Conservation (phyloP, 1,284 basidiomycete genomes). For the Anthracocystis panici-leucophaei region DNA sequence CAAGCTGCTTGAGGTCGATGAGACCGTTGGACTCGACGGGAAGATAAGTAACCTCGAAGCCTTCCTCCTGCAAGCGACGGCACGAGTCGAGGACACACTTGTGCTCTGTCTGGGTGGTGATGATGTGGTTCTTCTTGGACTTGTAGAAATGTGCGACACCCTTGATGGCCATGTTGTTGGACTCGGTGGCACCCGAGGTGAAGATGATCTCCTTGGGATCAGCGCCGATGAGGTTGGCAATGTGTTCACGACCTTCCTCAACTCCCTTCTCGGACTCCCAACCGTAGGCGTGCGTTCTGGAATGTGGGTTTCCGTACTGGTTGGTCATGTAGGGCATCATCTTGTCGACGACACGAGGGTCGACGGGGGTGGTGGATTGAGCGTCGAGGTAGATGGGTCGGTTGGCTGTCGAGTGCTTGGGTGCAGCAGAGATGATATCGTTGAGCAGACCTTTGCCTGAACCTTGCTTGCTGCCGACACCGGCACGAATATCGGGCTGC, state of each 20-base stretch:
- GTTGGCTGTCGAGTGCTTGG: constrained; percentile 49
- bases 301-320: constrained; percentile 98
- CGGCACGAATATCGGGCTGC: constrained; percentile 51
- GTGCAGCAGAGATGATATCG: constrained; percentile 46
- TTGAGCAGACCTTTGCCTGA: constrained; percentile 47
- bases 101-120: constrained; percentile 79
- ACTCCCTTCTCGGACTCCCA: constrained; percentile 98
- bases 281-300: constrained; percentile 96
- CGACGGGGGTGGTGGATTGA: constrained; percentile 88
- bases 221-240: constrained; percentile 92
- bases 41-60: constrained; percentile 97
- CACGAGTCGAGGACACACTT: constrained; percentile 99
- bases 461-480: constrained; percentile 53
- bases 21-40: constrained; percentile 90
- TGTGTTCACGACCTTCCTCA: constrained; percentile 88
- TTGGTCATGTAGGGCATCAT: constrained; percentile 97
- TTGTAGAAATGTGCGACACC: constrained; percentile 87
- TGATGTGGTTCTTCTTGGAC: constrained; percentile 73
- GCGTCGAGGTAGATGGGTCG: constrained; percentile 69
- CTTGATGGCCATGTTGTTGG: constrained; percentile 98
- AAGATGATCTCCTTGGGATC: constrained; percentile 96
- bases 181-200: constrained; percentile 97
- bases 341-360: constrained; percentile 94
- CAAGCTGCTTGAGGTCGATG: constrained; percentile 81
- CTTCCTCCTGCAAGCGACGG: constrained; percentile 92